Base-by-base conservation (phyloP, 1,139 yeast species). In the Yarrowia galli region DNA sequence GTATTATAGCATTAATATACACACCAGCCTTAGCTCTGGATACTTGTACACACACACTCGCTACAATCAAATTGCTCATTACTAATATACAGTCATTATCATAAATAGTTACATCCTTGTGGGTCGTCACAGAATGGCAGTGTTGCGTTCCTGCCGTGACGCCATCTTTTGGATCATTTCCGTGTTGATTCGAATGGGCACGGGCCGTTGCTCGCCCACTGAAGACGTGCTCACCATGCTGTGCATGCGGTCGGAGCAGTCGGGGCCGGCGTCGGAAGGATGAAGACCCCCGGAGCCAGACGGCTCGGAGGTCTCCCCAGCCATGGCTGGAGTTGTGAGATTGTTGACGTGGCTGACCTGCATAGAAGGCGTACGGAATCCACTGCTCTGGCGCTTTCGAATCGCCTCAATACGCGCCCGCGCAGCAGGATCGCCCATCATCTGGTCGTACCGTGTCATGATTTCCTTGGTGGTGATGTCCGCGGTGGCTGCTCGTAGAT, bases 391-490 rank as follows among this genome's bases (percentile, higher is more conserved):
- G n/a, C 66, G 43, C 25, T 61, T 61, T 5, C 66, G 36, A 7
- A 61, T 61, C 16, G 56, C 56, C 18, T 61, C 66, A 12, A 61
- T 25, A 0, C 66, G 46, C 5, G 45, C 56, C 0, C 23, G 22
- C 3, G 66, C 66, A 3, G 43, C 66, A 4, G 56, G 66, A 20
- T 46, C 54, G 18, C 46, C 46, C 66, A 61, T 46, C 66, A 61
- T 61, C 40, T 61, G 74, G 43, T 74, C 78, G 65, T 74, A 72
- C 18, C 75, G 70, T 45, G 71, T 69, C 38, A 75, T 67, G 23
- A 77, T 71, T 25, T 77, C 79, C 68, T 77, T 76, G n/a, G 78
- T 71, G 1, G 77, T 70, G 48, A 75, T 60, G 15, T 74, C 77
- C 1, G 71, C 61, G 28, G 71, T 53, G 7, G 73, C 67, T 3